Evolutionary conservation across 2,329 filamentous ascomycete species (phyloP).

Genomic region (Corinectria fuckeliana): DNA sequence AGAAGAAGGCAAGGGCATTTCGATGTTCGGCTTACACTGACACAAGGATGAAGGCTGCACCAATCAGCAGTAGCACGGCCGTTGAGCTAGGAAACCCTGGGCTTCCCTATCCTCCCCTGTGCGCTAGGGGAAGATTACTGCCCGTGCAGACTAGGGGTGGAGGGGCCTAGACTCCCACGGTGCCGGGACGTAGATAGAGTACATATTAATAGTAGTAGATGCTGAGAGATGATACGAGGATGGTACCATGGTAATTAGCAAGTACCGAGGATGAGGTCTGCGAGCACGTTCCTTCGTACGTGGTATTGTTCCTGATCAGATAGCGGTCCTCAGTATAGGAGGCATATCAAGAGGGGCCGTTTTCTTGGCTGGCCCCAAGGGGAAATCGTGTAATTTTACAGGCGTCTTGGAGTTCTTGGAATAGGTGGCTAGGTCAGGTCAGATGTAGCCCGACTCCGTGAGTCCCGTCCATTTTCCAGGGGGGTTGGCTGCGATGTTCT

Average conservation of each 20-base stretch:
- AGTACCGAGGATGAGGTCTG: not conserved
- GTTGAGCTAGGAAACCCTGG: not conserved
- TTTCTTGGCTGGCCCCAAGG: not conserved
- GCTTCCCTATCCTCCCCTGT: not conserved
- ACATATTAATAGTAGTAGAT: too few species aligned
- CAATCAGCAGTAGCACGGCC: not conserved
- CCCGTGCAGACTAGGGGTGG: too few species aligned
- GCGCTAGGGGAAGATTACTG: not conserved
- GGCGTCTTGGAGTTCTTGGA: not conserved
- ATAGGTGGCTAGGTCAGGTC: not conserved
- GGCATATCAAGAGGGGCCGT: not conserved
- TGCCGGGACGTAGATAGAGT: too few species aligned
- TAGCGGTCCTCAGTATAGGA: not conserved
- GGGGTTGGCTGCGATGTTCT: too few species aligned
- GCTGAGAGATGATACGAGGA: not conserved
- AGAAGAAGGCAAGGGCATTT: not conserved
- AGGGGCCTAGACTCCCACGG: too few species aligned
- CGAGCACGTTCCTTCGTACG: too few species aligned
- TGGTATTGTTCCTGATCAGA: not conserved
- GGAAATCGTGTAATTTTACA: not conserved
- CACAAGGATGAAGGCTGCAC: not conserved
- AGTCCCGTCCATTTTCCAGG: too few species aligned
- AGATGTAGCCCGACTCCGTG: not conserved
- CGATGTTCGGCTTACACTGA: not conserved
- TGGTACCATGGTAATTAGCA: not conserved